A percentile compares a stretch with the other conserved stretches of the same genome.
Evolutionary conservation across 805 yeast species (phyloP).

Genomic region (Lipomyces orientalis): DNA sequence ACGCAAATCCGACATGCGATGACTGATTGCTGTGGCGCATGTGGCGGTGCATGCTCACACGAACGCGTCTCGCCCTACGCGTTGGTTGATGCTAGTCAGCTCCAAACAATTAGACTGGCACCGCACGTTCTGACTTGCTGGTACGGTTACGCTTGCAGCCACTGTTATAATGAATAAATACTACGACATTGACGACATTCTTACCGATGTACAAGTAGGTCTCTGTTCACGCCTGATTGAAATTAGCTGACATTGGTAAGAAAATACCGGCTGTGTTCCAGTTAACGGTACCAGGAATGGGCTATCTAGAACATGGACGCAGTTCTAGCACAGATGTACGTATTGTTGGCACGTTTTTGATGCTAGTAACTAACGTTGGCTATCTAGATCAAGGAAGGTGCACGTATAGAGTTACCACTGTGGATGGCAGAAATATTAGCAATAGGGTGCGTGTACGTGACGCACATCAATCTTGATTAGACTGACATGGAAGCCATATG

Average conservation of each 20-base stretch:
- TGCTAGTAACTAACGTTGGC: not conserved
- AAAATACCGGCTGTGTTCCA: conserved; percentile 81
- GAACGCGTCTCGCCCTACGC: conserved; percentile 12
- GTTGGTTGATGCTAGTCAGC: not conserved
- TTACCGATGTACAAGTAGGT: conserved; percentile 47
- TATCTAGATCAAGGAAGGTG: conserved; percentile 56
- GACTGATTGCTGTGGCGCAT: not conserved
- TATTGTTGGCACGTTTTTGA: not conserved
- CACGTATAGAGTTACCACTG: conserved; percentile 78
- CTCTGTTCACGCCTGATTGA: not conserved
- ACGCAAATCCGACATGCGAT: not conserved
- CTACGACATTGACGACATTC: conserved; percentile 39
- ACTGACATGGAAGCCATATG: conserved; percentile 1
- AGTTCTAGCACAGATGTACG: conserved; percentile 28
- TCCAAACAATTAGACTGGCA: not conserved
- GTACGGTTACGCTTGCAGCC: not conserved
- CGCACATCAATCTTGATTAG: conserved; percentile 28
- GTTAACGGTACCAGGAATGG: conserved; percentile 82
- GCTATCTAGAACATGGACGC: conserved; percentile 62
- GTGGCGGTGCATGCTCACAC: not conserved
- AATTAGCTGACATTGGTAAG: conserved; percentile 60
- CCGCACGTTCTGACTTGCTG: not conserved
- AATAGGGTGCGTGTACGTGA: conserved; percentile 46
- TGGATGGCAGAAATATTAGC: conserved; percentile 90
- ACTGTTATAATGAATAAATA: conserved; percentile 25